Evolutionary conservation across 75 land plant species (phyloP), one percentile per base, ranked within the genome.

Genomic region (Selaginella tamariscina): DNA sequence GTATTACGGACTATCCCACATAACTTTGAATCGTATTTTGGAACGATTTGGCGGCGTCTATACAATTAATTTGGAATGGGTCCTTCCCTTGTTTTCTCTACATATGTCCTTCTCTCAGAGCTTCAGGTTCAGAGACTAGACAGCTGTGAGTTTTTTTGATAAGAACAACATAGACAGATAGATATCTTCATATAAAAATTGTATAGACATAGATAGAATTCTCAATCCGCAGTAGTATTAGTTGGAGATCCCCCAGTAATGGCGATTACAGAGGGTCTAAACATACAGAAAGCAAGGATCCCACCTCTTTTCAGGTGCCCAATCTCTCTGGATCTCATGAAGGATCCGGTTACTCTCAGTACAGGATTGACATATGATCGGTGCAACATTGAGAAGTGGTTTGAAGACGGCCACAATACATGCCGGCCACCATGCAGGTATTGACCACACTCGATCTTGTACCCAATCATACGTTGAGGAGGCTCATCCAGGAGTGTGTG

Each of bases 281-380:
- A 39, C 15, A 39, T 39, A 5, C 49, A 39, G 15, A 5, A 5
- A 15, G 11, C 49, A 5, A 39, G 66, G 26, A 23, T 68, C 8
- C 75, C 75, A 21, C 39, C 33, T 2, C 68, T 44, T 49, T 80
- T 75, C 49, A 21, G 67, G 1, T 80, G 82, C 56, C 82, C 82
- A 0, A 76, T 80, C 29, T 80, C 82, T 0, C 57, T 80, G 60
- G 73, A 80, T 11, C 55, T 80, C 32, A 80, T 80, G 82, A 69
- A 67, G 57, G 71, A 73, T 22, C 82, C 82, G 31, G 82, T 80
- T 23, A 80, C 79, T 32, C 33, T 66, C 2, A 1, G 66, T 26
- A 76, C 82, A n/a, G 82, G 82, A 27, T 68, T 80, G 8, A 76
- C 82, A 29, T 80, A 80, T 65, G 82, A 80, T 8, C 33, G 62